Conservation (phyloP, 495 filamentous ascomycete genomes). For the Neurospora africana region DNA sequence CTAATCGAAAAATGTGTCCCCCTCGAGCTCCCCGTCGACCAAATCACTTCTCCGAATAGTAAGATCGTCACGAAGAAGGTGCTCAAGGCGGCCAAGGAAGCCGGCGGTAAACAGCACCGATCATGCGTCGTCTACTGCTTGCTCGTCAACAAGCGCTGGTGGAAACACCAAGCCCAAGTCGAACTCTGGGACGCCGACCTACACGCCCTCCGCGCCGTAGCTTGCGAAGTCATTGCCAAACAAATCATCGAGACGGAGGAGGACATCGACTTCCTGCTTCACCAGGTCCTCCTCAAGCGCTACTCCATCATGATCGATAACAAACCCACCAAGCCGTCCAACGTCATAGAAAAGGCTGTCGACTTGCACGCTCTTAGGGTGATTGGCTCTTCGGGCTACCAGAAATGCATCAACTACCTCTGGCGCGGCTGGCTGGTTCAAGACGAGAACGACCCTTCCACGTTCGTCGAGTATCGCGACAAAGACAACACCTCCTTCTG, state of each 20-base stretch:
- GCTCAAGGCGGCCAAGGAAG: conserved; percentile 63
- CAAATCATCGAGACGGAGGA: conserved; percentile 77
- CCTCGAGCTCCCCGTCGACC: conserved; percentile 67
- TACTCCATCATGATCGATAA: conserved; percentile 72
- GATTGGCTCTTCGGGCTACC: conserved; percentile 87
- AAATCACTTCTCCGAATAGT: conserved; percentile 69
- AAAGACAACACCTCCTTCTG: conserved; percentile 64
- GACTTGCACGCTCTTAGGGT: conserved; percentile 82
- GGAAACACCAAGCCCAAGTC: conserved; percentile 62
- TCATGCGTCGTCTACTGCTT: conserved; percentile 76
- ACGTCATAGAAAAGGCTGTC: conserved; percentile 83
- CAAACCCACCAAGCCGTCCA: conserved; percentile 60
- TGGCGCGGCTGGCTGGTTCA: conserved; percentile 97
- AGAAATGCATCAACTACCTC: conserved; percentile 80
- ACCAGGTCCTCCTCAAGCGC: conserved; percentile 77
- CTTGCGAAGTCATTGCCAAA: conserved; percentile 96
- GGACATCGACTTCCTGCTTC: conserved; percentile 63
- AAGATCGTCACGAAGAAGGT: conserved; percentile 72
- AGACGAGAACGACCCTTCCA: conserved; percentile 75
- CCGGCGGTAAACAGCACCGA: conserved; percentile 63
- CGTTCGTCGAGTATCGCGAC: conserved; percentile 72
- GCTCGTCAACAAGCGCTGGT: conserved; percentile 85
- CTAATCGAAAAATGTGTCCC: conserved; percentile 82
- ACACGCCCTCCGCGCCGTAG: conserved; percentile 63
- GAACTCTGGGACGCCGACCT: conserved; percentile 91